Evolutionary conservation across 2,329 filamentous ascomycete genomes (phyloP), one percentile per base, ranked within the genome.

Genomic region (Talaromyces sp.): DNA sequence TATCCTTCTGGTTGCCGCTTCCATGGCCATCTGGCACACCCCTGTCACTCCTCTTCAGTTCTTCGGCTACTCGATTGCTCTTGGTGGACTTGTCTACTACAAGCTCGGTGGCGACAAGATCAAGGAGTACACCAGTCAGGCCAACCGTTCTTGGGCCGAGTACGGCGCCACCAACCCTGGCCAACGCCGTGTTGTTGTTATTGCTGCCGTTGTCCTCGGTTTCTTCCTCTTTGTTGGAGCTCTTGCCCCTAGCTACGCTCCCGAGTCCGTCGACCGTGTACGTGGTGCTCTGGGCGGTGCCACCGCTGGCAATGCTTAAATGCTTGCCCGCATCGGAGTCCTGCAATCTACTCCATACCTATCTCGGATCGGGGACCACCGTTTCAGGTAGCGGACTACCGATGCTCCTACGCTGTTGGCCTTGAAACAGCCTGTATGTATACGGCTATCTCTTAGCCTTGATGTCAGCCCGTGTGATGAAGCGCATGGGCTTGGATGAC

Each of bases 111-210:
- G 83, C 61, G 91, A 96, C 62, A 89, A 91, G 75, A 79, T 96
- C 72, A 92, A 89, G 82, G 88, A 88, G 71, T 91, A 93, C 74
- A 77, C 88, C 62, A 81, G 82, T 63, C 87, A 92, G 67, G 88
- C 83, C 58, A 82, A 83, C 71, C 89, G 91, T 72, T 84, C 87
- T 63, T 96, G 92, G 92, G 88, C 89, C 56, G 92, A 96, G 70
- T 92, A 94, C 67, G 92, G 92, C 61, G 85, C 85, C 68, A 83
- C 82, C 65, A 88, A 88, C 72, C 92, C 92, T 12, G 84, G 87
- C 53, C 81, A 90, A 69, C 89, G 92, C 78, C 92, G 93, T 79
- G 75, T 92, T 57, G 80, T 91, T 64, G 80, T 94, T 67, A 85
- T 93, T 62, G 83, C 81, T 56, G 76, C 83, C 27, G 81, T 84